A percentile compares a stretch with the other conserved stretches of the same genome.
Conservation (phyloP, 2,329 filamentous ascomycete species). For the Clarireedia homoeocarpa region DNA sequence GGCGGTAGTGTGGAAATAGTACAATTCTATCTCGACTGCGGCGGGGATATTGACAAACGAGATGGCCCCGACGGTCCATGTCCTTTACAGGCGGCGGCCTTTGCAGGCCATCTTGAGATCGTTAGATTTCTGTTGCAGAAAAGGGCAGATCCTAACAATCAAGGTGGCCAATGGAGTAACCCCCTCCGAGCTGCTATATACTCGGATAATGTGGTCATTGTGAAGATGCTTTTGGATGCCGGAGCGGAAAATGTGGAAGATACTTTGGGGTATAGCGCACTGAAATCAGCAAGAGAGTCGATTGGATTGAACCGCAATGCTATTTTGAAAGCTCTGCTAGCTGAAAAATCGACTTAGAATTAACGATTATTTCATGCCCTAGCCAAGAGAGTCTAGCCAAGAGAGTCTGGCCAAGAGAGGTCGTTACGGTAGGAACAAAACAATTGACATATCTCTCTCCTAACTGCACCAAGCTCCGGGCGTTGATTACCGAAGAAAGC, state of each 20-base stretch:
- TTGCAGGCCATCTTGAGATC: background rate
- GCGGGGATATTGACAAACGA: background rate
- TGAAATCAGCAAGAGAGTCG: constrained; percentile 9
- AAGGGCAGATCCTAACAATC: background rate
- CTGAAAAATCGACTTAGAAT: background rate
- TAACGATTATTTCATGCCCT: background rate
- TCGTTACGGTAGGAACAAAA: too few relatives aligned
- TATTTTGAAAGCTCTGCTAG: background rate
- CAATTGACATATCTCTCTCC: too few relatives aligned
- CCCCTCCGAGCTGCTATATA: background rate
- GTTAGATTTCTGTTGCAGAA: background rate
- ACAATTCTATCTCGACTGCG: background rate
- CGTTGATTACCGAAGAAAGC: too few relatives aligned
- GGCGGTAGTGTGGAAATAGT: background rate
- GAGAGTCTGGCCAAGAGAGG: too few relatives aligned
- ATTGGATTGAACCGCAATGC: background rate
- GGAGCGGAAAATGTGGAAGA: constrained; percentile 2
- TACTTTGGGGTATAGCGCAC: constrained; percentile 5
- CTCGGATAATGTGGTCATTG: background rate
- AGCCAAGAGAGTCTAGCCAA: background rate
- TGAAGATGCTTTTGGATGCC: constrained; percentile 2
- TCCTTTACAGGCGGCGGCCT: background rate
- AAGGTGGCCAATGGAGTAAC: background rate
- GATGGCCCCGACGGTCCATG: background rate
- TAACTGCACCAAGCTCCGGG: too few relatives aligned